These are phyloP conservation scores for Ambrosiella xylebori DNA, from an alignment of 2,329 filamentous ascomycete genomes.

Conservation along the genomic window DNA sequence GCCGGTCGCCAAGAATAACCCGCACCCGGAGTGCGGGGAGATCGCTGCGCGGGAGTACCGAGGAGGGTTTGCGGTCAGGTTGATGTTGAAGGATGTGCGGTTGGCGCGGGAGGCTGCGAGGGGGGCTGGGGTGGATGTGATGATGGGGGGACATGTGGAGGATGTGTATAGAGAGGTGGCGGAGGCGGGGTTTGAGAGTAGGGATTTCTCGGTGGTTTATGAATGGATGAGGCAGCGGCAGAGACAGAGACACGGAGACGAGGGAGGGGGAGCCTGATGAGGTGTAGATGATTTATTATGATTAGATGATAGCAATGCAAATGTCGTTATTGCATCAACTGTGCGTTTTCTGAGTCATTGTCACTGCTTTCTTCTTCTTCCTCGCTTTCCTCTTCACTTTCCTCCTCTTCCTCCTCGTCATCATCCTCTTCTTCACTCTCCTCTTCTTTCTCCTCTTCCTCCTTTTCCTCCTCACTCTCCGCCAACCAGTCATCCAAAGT, in stretches of 20 bases:
- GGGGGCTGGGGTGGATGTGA: conserved; percentile 48
- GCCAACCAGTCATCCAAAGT: conserved; percentile 87
- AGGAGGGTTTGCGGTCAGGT: conserved; percentile 57
- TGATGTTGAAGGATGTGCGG: conserved; percentile 68
- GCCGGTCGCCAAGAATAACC: conserved; percentile 93
- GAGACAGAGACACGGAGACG: conserved; percentile 18
- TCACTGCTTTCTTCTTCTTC: conserved; percentile 32
- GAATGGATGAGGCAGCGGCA: conserved; percentile 42
- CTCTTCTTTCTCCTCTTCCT: conserved; percentile 30
- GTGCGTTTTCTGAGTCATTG: conserved; percentile 28
- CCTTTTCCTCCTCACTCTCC: conserved; percentile 46
- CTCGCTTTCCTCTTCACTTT: conserved; percentile 26
- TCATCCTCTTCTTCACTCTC: conserved; percentile 35
- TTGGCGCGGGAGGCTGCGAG: conserved; percentile 56
- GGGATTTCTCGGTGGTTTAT: conserved; percentile 72
- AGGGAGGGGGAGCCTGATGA: background rate
- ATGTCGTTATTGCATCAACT: conserved; percentile 24
- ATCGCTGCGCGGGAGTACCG: conserved; percentile 61
- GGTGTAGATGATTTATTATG: background rate
- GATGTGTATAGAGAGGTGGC: conserved; percentile 52
- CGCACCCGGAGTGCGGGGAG: conserved; percentile 65
- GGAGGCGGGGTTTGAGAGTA: conserved; percentile 43
- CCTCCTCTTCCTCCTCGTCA: conserved; percentile 31
- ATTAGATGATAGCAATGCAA: background rate
- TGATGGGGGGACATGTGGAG: conserved; percentile 43